Evolutionary conservation across 805 yeast species (phyloP).

Genomic region (Zygosaccharomyces kombuchaensis): DNA sequence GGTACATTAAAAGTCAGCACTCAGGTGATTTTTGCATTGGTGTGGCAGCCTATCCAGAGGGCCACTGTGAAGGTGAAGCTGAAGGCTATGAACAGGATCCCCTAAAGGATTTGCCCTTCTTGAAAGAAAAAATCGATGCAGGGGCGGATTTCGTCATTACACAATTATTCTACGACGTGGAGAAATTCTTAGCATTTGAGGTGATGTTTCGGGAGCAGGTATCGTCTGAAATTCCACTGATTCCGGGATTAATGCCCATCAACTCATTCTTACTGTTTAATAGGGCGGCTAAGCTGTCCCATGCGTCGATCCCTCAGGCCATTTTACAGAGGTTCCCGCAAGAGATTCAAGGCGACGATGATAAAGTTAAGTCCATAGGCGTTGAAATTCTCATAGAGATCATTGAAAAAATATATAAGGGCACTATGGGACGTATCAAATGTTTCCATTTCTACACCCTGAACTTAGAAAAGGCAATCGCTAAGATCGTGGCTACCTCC

Average conservation of each 20-base stretch:
- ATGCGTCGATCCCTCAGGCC: slow-evolving; percentile 69
- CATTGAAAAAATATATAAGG: slow-evolving; percentile 50
- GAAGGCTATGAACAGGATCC: slow-evolving; percentile 63
- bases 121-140: slow-evolving; percentile 81
- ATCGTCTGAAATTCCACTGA: slow-evolving; percentile 48
- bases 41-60: slow-evolving; percentile 98
- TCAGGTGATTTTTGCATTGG: slow-evolving; percentile 89
- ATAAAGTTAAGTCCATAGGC: slow-evolving; percentile 75
- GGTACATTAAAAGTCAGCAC: slow-evolving; percentile 63
- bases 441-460: slow-evolving; percentile 92
- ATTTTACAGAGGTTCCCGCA: slow-evolving; percentile 54
- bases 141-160: slow-evolving; percentile 95
- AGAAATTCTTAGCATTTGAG: slow-evolving; percentile 67
- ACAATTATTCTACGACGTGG: slow-evolving; percentile 86
- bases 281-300: slow-evolving; percentile 84
- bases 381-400: slow-evolving; percentile 67
- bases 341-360: slow-evolving; percentile 62
- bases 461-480: slow-evolving; percentile 88
- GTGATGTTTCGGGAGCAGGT: slow-evolving; percentile 41
- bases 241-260: slow-evolving; percentile 91
- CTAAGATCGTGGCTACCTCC: slow-evolving; percentile 69
- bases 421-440: slow-evolving; percentile 54
- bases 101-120: slow-evolving; percentile 65
- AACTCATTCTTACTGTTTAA: slow-evolving; percentile 77
- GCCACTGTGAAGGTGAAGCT: slow-evolving; percentile 81